A percentile compares a stretch with the other conserved stretches of the same genome.
These are phyloP conservation scores for Fusarium liriodendri DNA, from an alignment of 2,329 filamentous ascomycete genomes.

Conservation along the genomic window DNA sequence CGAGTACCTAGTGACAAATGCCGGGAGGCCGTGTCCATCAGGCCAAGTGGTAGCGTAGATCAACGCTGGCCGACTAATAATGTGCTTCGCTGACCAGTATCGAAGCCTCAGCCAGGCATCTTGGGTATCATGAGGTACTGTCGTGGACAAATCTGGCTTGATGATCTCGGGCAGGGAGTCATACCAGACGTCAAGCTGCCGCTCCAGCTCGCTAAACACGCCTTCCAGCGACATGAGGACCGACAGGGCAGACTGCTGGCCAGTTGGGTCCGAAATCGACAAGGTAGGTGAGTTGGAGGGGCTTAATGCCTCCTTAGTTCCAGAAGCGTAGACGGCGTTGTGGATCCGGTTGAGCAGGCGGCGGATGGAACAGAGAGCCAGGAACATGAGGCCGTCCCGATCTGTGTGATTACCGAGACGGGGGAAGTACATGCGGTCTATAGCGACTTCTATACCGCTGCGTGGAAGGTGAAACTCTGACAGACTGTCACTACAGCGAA, in stretches of 20 bases:
- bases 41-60: constrained; percentile 22
- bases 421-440: constrained; percentile 9
- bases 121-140: constrained; percentile 15
- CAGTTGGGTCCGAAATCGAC: neutral
- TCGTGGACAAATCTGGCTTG: constrained; percentile 34
- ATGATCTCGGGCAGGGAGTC: constrained; percentile 37
- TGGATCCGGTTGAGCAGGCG: constrained; percentile 42
- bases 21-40: neutral
- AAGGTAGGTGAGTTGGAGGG: neutral
- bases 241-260: neutral
- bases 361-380: constrained; percentile 37
- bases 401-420: neutral
- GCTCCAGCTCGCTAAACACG: constrained; percentile 35
- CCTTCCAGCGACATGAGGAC: constrained; percentile 31
- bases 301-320: neutral
- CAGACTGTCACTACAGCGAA: neutral
- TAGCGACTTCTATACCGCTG: constrained; percentile 4
- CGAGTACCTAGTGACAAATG: neutral
- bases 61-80: constrained; percentile 32
- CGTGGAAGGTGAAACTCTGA: constrained; percentile 9
- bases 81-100: constrained; percentile 36
- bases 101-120: constrained; percentile 25
- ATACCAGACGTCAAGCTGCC: constrained; percentile 43
- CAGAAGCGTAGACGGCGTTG: constrained; percentile 26
- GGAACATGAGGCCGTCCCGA: constrained; percentile 1